Evolutionary conservation across 2,329 filamentous ascomycete genomes (phyloP).

Genomic region (Aciculosporium take): DNA sequence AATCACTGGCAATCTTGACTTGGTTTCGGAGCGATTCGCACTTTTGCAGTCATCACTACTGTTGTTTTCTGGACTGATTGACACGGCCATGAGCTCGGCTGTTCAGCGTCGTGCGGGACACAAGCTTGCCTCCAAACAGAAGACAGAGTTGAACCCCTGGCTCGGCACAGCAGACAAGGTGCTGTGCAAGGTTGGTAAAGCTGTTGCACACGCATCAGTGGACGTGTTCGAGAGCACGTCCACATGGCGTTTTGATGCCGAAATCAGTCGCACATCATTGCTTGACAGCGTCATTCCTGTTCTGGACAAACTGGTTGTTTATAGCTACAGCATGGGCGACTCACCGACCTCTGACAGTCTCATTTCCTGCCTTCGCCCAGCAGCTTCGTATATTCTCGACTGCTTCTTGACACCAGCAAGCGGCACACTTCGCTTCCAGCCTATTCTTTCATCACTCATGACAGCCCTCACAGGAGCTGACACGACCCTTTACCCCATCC

Average conservation of each 20-base stretch:
- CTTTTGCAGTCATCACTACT: slow-evolving; percentile 61
- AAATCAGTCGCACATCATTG: slow-evolving; percentile 54
- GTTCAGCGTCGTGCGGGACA: slow-evolving; percentile 48
- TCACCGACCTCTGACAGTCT: slow-evolving; percentile 29
- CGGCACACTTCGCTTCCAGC: slow-evolving; percentile 60
- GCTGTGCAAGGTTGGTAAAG: slow-evolving; percentile 54
- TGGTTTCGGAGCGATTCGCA: slow-evolving; percentile 60
- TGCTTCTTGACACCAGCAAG: slow-evolving; percentile 59
- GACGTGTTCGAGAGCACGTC: slow-evolving; percentile 77
- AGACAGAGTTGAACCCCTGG: slow-evolving; percentile 38
- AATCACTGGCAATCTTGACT: slow-evolving; percentile 70
- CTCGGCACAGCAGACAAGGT: slow-evolving; percentile 67
- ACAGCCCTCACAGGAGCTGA: slow-evolving; percentile 31
- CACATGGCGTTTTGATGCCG: slow-evolving; percentile 67
- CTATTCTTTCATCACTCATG: slow-evolving; percentile 57
- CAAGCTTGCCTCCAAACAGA: slow-evolving; percentile 33
- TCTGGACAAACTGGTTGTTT: slow-evolving; percentile 57
- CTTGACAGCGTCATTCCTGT: slow-evolving; percentile 52
- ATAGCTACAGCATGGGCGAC: slow-evolving; percentile 63
- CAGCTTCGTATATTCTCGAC: slow-evolving; percentile 62
- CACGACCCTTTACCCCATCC: slow-evolving; percentile 47
- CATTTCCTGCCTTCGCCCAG: slow-evolving; percentile 51
- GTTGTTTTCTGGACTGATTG: slow-evolving; percentile 61
- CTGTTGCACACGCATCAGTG: slow-evolving; percentile 60
- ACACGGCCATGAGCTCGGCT: slow-evolving; percentile 57